A percentile compares a stretch with the other conserved stretches of the same genome.
phyloP scores from a whole-genome alignment of 2,329 filamentous ascomycete species.

The Trichocomaceae sp. region DNA sequence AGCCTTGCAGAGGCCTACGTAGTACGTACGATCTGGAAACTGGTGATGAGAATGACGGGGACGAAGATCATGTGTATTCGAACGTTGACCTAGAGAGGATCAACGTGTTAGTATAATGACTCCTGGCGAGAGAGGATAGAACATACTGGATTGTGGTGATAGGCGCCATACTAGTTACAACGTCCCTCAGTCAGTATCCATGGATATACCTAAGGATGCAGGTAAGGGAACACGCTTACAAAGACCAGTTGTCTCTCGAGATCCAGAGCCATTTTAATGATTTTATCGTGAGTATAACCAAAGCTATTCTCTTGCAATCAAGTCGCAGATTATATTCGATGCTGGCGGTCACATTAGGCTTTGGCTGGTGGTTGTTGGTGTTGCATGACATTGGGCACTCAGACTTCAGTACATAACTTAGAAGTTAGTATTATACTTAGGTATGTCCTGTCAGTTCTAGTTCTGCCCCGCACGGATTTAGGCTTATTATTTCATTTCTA shows the following conservation, averaged over 20 bases:
- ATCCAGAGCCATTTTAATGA: slow-evolving; percentile 44
- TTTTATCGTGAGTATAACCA: not conserved
- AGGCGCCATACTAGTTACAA: slow-evolving; percentile 56
- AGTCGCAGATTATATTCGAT: no score
- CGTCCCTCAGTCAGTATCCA: not conserved
- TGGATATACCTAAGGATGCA: not conserved
- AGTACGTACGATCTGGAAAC: slow-evolving; percentile 52
- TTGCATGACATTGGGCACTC: slow-evolving; percentile 1
- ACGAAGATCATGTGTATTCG: slow-evolving; percentile 59
- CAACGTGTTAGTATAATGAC: not conserved
- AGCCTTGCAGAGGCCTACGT: not conserved
- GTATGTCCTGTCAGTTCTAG: no score
- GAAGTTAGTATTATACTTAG: no score
- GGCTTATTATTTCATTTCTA: no score
- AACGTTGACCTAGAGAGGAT: slow-evolving; percentile 50
- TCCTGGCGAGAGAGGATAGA: slow-evolving; percentile 3
- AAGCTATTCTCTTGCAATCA: no score
- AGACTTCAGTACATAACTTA: no score
- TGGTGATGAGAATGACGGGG: slow-evolving; percentile 55
- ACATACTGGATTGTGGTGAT: slow-evolving; percentile 57
- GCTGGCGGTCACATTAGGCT: not conserved
- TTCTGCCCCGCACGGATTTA: not conserved
- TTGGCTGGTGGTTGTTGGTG: not conserved
- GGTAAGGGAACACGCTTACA: no score
- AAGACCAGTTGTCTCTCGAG: slow-evolving; percentile 62